These are phyloP conservation scores for Xylaria scruposa DNA, from an alignment of 495 filamentous ascomycete species.

Conservation along the genomic window DNA sequence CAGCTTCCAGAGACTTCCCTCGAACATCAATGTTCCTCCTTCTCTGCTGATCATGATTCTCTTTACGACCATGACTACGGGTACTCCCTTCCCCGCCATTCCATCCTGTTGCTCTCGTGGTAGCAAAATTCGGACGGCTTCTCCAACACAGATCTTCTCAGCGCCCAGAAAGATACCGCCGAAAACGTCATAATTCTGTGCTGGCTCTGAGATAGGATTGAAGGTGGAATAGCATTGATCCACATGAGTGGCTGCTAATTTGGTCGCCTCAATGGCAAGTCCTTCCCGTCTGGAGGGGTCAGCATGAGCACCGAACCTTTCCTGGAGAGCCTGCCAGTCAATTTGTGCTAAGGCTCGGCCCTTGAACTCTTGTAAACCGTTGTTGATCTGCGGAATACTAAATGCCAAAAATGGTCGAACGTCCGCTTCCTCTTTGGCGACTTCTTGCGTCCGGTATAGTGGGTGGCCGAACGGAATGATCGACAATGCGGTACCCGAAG, in stretches of 20 bases:
- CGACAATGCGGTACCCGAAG: slow-evolving; percentile 27
- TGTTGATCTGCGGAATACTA: slow-evolving; percentile 44
- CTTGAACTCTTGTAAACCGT: slow-evolving; percentile 21
- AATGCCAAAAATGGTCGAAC: slow-evolving; percentile 57
- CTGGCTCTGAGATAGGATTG: slow-evolving; percentile 31
- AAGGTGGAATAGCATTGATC: slow-evolving; percentile 54
- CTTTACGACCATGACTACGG: slow-evolving; percentile 47
- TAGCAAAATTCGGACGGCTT: slow-evolving; percentile 46
- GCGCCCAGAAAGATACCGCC: slow-evolving; percentile 53
- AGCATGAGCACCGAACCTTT: slow-evolving; percentile 14
- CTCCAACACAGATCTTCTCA: slow-evolving; percentile 49
- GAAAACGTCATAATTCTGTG: slow-evolving; percentile 29
- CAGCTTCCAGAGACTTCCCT: slow-evolving; percentile 36
- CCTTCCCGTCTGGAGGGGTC: slow-evolving; percentile 33
- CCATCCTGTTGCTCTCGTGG: slow-evolving; percentile 18
- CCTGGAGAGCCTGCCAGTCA: slow-evolving; percentile 23
- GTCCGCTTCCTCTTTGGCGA: slow-evolving; percentile 41
- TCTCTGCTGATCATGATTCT: slow-evolving; percentile 32
- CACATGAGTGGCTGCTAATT: slow-evolving; percentile 48
- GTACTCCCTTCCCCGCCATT: slow-evolving; percentile 14
- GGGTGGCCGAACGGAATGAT: slow-evolving; percentile 35
- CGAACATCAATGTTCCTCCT: slow-evolving; percentile 27
- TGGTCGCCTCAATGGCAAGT: slow-evolving; percentile 52
- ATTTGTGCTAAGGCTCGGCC: slow-evolving; percentile 24
- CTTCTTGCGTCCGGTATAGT: slow-evolving; percentile 23